These are phyloP conservation scores for Metschnikowia vanudenii DNA, from an alignment of 805 yeast genomes.

Conservation along the genomic window DNA sequence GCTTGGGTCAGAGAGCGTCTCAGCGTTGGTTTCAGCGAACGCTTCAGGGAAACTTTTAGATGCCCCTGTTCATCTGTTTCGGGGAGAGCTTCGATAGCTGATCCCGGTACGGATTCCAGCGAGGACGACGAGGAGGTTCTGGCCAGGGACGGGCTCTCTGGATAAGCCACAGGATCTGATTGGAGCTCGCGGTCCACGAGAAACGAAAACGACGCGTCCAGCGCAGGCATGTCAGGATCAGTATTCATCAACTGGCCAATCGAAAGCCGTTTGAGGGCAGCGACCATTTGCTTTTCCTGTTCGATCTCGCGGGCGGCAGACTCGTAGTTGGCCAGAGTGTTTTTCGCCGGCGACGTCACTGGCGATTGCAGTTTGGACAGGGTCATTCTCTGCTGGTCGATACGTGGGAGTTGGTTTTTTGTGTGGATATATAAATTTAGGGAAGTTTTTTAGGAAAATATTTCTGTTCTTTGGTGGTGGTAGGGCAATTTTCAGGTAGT, in stretches of 20 bases:
- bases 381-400: background rate
- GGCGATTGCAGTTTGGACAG: conserved; percentile 7
- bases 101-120: conserved; percentile 5
- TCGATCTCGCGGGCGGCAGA: conserved; percentile 75
- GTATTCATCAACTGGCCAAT: conserved; percentile 59
- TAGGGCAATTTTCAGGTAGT: background rate
- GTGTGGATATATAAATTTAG: background rate
- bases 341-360: conserved; percentile 15
- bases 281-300: conserved; percentile 69
- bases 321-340: conserved; percentile 27
- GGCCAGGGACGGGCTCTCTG: conserved; percentile 1
- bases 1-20: background rate
- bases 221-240: conserved; percentile 71
- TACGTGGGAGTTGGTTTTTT: background rate
- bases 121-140: background rate
- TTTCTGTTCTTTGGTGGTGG: background rate
- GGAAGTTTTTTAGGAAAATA: background rate
- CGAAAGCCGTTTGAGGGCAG: conserved; percentile 69
- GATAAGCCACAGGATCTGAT: conserved; percentile 4
- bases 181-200: conserved; percentile 11
- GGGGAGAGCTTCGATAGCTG: no score
- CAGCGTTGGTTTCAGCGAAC: background rate
- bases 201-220: conserved; percentile 20
- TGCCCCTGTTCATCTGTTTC: no score
- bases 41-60: background rate